Evolutionary conservation across 805 yeast species (phyloP).

Genomic region (Ogataea siamensis): DNA sequence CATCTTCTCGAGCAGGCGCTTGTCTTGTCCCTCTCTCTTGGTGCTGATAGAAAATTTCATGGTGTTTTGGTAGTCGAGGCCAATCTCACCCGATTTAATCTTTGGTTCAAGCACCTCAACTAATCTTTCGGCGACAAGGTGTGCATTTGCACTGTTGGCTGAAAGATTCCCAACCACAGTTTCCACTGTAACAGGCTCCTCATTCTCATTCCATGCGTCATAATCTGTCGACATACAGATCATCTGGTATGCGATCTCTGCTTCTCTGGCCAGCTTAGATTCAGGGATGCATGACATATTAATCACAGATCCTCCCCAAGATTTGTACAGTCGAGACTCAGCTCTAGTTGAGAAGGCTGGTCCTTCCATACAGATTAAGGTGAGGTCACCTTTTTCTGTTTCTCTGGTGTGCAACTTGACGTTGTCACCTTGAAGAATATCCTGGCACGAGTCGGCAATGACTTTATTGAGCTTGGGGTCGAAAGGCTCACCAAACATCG

Average conservation of each 20-base stretch:
- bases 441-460: constrained; percentile 54
- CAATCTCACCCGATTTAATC: constrained; percentile 58
- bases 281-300: constrained; percentile 99
- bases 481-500: constrained; percentile 96
- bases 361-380: constrained; percentile 97
- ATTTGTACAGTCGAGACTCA: constrained; percentile 80
- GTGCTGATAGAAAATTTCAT: constrained; percentile 85
- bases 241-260: constrained; percentile 96
- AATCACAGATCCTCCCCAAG: constrained; percentile 93
- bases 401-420: constrained; percentile 63
- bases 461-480: constrained; percentile 69
- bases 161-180: constrained; percentile 87
- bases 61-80: constrained; percentile 67
- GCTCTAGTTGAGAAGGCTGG: constrained; percentile 98
- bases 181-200: constrained; percentile 97
- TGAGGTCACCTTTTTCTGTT: constrained; percentile 66
- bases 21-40: constrained; percentile 65
- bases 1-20: constrained; percentile 72
- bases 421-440: constrained; percentile 54
- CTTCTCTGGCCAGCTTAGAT: constrained; percentile 94
- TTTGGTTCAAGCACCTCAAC: constrained; percentile 65
- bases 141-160: constrained; percentile 87
- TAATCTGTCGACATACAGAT: constrained; percentile 98
- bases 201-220: constrained; percentile 96
- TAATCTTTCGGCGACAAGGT: constrained; percentile 65